Conservation (phyloP, 371 early-diverging fungal species). For the Rhizopus sp. region DNA sequence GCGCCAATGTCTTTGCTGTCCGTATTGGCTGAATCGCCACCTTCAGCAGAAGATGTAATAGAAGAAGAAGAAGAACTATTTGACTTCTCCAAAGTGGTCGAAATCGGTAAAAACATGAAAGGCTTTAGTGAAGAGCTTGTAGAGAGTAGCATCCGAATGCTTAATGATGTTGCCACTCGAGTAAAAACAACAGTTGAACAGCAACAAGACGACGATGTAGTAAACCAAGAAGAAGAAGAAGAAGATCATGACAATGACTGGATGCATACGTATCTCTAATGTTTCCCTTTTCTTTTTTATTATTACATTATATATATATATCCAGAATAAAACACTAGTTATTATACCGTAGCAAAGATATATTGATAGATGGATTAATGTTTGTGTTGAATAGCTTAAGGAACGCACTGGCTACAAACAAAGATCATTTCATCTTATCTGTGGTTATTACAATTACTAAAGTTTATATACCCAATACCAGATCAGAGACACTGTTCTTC, state of each 20-base stretch:
- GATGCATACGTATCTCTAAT: conserved; percentile 15
- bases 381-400: too few relatives aligned
- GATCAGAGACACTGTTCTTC: too few relatives aligned
- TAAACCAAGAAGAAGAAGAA: background rate
- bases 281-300: background rate
- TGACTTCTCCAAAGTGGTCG: conserved; percentile 44
- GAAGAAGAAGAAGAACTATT: conserved; percentile 37
- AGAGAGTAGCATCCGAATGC: conserved; percentile 39
- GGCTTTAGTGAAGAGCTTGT: conserved; percentile 36
- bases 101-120: conserved; percentile 41
- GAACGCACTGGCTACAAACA: too few relatives aligned
- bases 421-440: too few relatives aligned
- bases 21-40: conserved; percentile 24
- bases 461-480: too few relatives aligned
- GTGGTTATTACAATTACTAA: too few relatives aligned
- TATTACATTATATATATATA: background rate
- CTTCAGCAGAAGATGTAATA: conserved; percentile 19
- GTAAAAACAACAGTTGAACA: conserved; percentile 21
- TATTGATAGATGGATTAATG: too few relatives aligned
- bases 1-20: conserved; percentile 40
- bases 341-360: too few relatives aligned
- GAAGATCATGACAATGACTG: conserved; percentile 7
- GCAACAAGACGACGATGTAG: background rate
- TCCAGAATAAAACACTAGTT: too few relatives aligned
- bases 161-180: conserved; percentile 41